Base-by-base conservation (phyloP, 176 grass and related monocot genomes). In the Secale cereale region DNA sequence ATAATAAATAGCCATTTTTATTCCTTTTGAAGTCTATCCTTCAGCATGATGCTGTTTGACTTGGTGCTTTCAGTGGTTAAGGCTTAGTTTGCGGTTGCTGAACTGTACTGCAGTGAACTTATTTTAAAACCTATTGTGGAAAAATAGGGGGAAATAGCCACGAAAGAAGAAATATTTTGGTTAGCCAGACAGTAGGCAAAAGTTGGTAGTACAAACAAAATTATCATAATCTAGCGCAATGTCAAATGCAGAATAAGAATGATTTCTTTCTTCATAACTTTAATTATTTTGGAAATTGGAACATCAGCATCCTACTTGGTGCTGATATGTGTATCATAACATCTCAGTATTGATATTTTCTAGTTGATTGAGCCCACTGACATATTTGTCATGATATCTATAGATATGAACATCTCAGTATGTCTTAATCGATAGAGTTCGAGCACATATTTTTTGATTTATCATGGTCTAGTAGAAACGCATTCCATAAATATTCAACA, bases 401-500 rank as follows among this genome's bases (percentile, higher is more conserved):
- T 48, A 48, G 7, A n/a, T 72, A 50, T 30, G 20, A 70, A 39
- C 35, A 43, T 82, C 22, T n/a, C 32, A 59, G 36, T 56, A 59
- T 76, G 39, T 71, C 8, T 1, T 82, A 87, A 46, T 39, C 63
- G 22, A 33, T 83, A 74, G 3, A 17, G 64, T 7, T 3, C 9
- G 40, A 11, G 64, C 5, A 6, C 31, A 56, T 81, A 33, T 65
- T 79, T 89, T 89, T 2, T 8, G 35, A 43, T 56, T 65, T 62
- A 83, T 70, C 22, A 48, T 36, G 14, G 28, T 82, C 10, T 80
- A 45, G 31, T 74, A 41, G 41, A 74, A 33, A 15, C 79, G 39
- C 57, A 73, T 83, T 74, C 22, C 67, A 29, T 41, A 29, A 33
- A 46, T 86, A 65, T 74, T 84, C 37, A 82, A 78, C 32, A 62